Evolutionary conservation across 2,329 filamentous ascomycete genomes (phyloP).

Genomic region (Pestalotiopsis sp.): DNA sequence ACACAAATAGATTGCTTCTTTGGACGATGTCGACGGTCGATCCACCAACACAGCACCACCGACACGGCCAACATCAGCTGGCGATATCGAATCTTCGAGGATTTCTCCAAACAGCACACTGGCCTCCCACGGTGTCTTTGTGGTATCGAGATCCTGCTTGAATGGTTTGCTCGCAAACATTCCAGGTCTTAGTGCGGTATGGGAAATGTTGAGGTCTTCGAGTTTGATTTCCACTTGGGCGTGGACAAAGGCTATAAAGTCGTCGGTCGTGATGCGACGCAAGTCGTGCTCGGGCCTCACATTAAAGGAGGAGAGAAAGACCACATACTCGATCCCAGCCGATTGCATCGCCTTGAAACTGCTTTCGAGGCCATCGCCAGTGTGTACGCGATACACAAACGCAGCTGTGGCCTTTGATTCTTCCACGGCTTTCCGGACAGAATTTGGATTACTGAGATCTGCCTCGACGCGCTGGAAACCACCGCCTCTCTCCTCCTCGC

Average conservation of each 20-base stretch:
- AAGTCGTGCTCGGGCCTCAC: neutral
- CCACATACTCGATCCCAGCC: neutral
- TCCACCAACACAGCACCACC: neutral
- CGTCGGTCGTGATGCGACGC: neutral
- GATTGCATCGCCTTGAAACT: neutral
- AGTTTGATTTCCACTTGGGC: neutral
- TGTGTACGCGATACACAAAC: neutral
- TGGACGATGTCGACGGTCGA: neutral
- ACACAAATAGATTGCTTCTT: neutral
- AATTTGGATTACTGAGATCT: slow-evolving; percentile 2
- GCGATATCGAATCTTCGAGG: neutral
- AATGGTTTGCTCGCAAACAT: neutral
- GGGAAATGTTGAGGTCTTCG: neutral
- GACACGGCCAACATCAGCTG: neutral
- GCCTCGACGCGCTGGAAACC: slow-evolving; percentile 5
- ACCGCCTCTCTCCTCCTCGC: neutral
- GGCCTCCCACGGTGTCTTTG: neutral
- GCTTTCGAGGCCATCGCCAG: neutral
- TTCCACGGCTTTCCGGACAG: neutral
- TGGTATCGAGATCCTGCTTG: neutral
- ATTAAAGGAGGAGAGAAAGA: neutral
- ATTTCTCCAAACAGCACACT: neutral
- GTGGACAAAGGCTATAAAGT: neutral
- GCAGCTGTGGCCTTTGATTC: neutral
- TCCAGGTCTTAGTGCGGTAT: neutral